Evolutionary conservation across 148 eudicot genomes (phyloP), one percentile per base, ranked within the genome.

Genomic region (Camellia granthamiana): DNA sequence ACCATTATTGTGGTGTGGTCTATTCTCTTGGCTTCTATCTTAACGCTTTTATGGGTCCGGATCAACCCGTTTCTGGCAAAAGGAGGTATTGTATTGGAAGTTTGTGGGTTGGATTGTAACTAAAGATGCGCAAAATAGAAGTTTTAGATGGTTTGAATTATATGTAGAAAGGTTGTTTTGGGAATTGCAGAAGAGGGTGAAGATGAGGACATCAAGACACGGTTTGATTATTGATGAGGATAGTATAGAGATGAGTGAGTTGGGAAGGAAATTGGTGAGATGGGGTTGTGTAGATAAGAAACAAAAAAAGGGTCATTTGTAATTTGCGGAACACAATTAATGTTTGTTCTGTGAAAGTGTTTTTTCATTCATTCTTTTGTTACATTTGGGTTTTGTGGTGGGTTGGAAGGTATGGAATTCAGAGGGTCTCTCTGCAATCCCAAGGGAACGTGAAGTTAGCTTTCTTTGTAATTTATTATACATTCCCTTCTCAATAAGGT

Each of bases 1-100:
- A 96, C 99, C 52, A 96, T 96, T 54, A 84, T 96, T 14, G 60
- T 96, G 15, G 99, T 96, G 7, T 96, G 99, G 99, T 90, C 97
- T 0, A 96, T 94, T 63, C 87, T 96, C 0, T 86, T 96, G 8
- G 98, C 99, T 44, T 96, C 99, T 6, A 96, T 96, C 72, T 89
- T 93, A 58, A 90, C 98, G 3, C 90, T 96, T 43, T 87, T 96
- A 4, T 96, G 99, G 99, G 99, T 96, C 46, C 81, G 99, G 58
- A 81, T 96, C 80, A 90, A 96, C 84, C 99, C 99, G 5, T 96
- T 96, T 51, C 79, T 93, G 14, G 46, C 87, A 13, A 92, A 81
- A 81, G 94, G 88, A 13, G 98, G 93, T 1, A 82, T 91, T 30
- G 94, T 91, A 43, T 88, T 96, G 46, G 99, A 96, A 86, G 93